Conservation (phyloP, 129 eudicot species). For the Tagetes erecta region DNA sequence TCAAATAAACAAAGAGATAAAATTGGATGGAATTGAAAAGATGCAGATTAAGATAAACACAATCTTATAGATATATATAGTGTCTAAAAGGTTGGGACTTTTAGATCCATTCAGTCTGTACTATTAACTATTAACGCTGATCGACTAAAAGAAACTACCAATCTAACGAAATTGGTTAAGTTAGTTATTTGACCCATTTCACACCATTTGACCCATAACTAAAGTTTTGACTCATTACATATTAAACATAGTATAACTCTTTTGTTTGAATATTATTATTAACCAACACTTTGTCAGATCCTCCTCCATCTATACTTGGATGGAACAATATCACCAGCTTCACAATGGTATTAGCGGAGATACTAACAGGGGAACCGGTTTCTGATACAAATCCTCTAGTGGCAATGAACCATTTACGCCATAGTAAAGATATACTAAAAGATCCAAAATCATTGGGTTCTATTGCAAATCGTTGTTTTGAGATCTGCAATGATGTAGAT, state of each 20-base stretch:
- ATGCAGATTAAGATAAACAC: too few relatives aligned
- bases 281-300: neutral
- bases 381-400: conserved; percentile 7
- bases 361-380: conserved; percentile 14
- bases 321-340: conserved; percentile 19
- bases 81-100: too few relatives aligned
- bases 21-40: too few relatives aligned
- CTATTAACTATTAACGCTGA: too few relatives aligned
- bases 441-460: conserved; percentile 1
- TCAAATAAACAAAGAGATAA: too few relatives aligned
- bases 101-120: too few relatives aligned
- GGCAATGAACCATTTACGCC: neutral
- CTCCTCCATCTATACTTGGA: neutral
- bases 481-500: conserved; percentile 22
- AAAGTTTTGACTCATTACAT: too few relatives aligned
- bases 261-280: neutral
- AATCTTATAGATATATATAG: too few relatives aligned
- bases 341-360: conserved; percentile 17
- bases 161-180: too few relatives aligned
- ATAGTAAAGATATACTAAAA: neutral
- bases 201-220: too few relatives aligned
- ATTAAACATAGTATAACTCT: neutral
- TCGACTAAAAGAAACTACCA: too few relatives aligned
- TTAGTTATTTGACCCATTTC: too few relatives aligned
- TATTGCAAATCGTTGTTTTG: conserved; percentile 4